Conservation (phyloP, 2,329 filamentous ascomycete genomes). For the Raffaelea ambrosiae region DNA sequence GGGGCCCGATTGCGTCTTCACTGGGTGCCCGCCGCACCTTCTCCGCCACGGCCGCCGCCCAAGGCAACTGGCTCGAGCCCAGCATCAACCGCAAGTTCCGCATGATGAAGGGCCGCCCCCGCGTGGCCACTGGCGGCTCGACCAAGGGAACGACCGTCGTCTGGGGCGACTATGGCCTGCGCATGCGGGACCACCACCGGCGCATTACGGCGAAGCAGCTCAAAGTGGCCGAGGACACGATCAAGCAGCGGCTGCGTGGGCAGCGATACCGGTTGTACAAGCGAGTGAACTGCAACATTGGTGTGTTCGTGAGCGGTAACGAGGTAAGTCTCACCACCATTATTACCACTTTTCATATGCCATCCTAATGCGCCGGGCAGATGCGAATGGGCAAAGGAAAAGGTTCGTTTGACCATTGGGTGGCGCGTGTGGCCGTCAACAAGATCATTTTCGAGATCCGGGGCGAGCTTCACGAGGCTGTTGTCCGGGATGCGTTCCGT, state of each 20-base stretch:
- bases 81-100: conserved; percentile 67
- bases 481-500: conserved; percentile 87
- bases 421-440: conserved; percentile 78
- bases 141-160: conserved; percentile 88
- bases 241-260: conserved; percentile 78
- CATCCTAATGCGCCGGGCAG: too few species aligned
- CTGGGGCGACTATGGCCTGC: conserved; percentile 92
- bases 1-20: conserved; percentile 7
- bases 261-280: conserved; percentile 91
- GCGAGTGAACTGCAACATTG: conserved; percentile 83
- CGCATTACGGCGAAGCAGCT: conserved; percentile 80
- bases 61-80: conserved; percentile 73
- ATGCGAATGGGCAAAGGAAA: conserved; percentile 99
- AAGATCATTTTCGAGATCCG: conserved; percentile 89
- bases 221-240: conserved; percentile 87
- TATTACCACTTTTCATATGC: neutral
- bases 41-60: conserved; percentile 53
- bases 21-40: conserved; percentile 50
- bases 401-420: conserved; percentile 95
- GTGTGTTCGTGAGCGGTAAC: conserved; percentile 91
- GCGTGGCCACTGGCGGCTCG: conserved; percentile 84
- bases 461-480: conserved; percentile 87
- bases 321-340: conserved; percentile 46
- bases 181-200: conserved; percentile 89
- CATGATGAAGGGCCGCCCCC: conserved; percentile 84